These are phyloP conservation scores for Coemansia sp. DNA, from an alignment of 192 early-diverging fungal species.

Conservation along the genomic window DNA sequence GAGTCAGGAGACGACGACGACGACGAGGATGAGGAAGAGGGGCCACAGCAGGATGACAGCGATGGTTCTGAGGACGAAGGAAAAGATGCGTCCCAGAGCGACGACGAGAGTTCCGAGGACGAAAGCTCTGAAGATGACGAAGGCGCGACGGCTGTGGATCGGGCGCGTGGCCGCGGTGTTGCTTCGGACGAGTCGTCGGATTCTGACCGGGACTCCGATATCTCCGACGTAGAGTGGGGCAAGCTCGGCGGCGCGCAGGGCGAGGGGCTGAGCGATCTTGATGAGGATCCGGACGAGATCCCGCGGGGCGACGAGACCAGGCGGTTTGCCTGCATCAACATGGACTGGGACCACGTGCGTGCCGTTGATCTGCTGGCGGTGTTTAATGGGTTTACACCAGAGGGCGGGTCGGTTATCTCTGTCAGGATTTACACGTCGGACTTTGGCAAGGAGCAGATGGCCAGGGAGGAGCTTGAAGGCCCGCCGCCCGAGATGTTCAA, in stretches of 20 bases:
- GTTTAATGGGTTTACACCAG: conserved; percentile 81
- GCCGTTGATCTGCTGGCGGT: conserved; percentile 84
- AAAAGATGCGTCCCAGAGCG: background rate
- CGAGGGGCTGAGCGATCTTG: conserved; percentile 58
- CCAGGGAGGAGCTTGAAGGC: conserved; percentile 45
- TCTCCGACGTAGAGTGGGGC: conserved; percentile 38
- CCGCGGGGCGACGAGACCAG: conserved; percentile 63
- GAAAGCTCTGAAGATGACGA: conserved; percentile 38
- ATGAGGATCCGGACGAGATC: conserved; percentile 59
- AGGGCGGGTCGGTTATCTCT: conserved; percentile 65
- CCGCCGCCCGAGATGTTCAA: conserved; percentile 48
- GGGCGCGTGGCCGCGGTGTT: conserved; percentile 80
- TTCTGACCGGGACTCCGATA: conserved; percentile 34
- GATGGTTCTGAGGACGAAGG: conserved; percentile 20
- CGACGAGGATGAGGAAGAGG: background rate
- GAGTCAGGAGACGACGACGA: conserved; percentile 15
- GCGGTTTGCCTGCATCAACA: conserved; percentile 84
- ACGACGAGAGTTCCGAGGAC: conserved; percentile 17
- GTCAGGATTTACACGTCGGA: conserved; percentile 86
- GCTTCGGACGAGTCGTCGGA: conserved; percentile 48
- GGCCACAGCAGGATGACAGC: conserved; percentile 20
- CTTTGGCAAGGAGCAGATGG: conserved; percentile 68
- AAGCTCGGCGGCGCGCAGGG: conserved; percentile 30
- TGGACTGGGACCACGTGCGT: conserved; percentile 96
- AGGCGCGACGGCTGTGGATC: conserved; percentile 53